These are phyloP conservation scores for Ulmus americana DNA, from an alignment of 331 rosid genomes.

Conservation along the genomic window DNA sequence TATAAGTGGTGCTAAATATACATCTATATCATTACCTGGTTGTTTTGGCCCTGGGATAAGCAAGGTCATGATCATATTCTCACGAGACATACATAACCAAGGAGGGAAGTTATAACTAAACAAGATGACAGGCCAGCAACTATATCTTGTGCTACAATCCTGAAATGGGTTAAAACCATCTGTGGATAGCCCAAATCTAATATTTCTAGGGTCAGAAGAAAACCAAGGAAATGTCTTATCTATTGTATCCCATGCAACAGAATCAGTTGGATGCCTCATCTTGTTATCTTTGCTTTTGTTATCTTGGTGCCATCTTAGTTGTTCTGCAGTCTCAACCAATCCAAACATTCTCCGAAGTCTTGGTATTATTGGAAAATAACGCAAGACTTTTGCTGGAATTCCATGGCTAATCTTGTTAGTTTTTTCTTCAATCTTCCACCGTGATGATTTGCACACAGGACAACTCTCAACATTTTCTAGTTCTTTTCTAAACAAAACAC, in stretches of 20 bases:
- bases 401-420: background rate
- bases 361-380: background rate
- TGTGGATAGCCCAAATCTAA: background rate
- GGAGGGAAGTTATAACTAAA: background rate
- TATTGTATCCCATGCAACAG: background rate
- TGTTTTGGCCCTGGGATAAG: too few relatives aligned
- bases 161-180: background rate
- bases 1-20: too few relatives aligned
- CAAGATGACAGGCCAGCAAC: background rate
- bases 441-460: too few relatives aligned
- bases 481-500: too few relatives aligned
- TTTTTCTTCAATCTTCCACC: too few relatives aligned
- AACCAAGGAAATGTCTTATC: background rate
- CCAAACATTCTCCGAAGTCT: background rate
- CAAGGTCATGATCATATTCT: too few relatives aligned
- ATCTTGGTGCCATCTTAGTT: background rate
- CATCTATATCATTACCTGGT: too few relatives aligned
- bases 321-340: background rate
- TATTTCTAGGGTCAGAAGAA: background rate
- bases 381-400: background rate
- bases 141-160: background rate
- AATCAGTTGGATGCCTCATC: constrained; percentile 1
- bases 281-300: background rate
- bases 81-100: too few relatives aligned
- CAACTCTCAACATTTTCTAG: too few relatives aligned